These are phyloP conservation scores for Candida patagonica DNA, from an alignment of 805 yeast genomes.

Conservation along the genomic window DNA sequence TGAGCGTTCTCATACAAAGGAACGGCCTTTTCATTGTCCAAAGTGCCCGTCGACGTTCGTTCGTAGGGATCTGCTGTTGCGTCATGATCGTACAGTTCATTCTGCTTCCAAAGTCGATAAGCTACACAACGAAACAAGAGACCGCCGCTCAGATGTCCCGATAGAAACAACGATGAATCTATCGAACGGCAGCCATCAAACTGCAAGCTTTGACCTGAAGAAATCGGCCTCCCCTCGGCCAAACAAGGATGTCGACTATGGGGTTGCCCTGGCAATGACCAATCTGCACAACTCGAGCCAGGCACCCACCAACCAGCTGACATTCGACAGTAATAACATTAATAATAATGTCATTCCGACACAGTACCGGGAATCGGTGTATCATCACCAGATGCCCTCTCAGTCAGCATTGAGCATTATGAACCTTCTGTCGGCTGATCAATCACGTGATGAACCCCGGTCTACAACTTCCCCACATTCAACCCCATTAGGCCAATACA, in stretches of 20 bases:
- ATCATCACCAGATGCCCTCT: too few species aligned
- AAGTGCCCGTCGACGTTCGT: conserved; percentile 67
- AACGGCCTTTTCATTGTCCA: conserved; percentile 67
- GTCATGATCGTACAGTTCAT: conserved; percentile 77
- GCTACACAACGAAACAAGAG: not conserved
- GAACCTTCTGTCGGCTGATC: too few species aligned
- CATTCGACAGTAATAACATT: too few species aligned
- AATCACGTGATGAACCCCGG: too few species aligned
- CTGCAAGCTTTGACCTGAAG: not conserved
- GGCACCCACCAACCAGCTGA: not conserved
- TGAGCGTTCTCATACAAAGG: conserved; percentile 72
- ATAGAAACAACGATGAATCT: too few species aligned
- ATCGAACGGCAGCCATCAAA: not conserved
- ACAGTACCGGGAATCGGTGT: too few species aligned
- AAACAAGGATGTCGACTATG: conserved; percentile 8
- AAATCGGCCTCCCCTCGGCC: not conserved
- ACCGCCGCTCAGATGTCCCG: not conserved
- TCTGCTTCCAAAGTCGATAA: conserved; percentile 11
- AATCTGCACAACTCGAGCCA: conserved; percentile 12
- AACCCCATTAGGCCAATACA: not conserved
- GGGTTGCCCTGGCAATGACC: conserved; percentile 19
- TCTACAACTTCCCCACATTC: not conserved
- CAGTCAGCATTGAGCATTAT: too few species aligned
- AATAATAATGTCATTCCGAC: too few species aligned
- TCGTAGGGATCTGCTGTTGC: conserved; percentile 62